Percentiles rank a stretch among this genome's conserved stretches.
phyloP scores from a whole-genome alignment of 2,329 filamentous ascomycete species.

The Tympanopsis confertula region DNA sequence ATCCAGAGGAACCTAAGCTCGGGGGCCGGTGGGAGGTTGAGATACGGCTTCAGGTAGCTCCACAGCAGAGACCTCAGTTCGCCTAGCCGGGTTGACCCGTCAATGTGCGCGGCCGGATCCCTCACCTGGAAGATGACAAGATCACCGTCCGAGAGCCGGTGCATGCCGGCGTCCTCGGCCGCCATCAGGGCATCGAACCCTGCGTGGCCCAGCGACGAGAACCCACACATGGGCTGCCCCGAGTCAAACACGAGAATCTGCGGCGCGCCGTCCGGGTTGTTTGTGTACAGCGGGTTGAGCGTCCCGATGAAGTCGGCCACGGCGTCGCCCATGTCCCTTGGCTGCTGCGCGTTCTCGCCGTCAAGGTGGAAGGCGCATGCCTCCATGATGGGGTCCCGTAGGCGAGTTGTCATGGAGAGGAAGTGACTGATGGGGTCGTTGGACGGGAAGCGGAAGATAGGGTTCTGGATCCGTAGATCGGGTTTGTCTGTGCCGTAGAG shows the following conservation, averaged over 20 bases:
- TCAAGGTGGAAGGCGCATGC: constrained; percentile 56
- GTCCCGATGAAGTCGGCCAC: constrained; percentile 60
- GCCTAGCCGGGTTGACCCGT: constrained; percentile 64
- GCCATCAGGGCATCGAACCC: constrained; percentile 39
- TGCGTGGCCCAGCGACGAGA: constrained; percentile 68
- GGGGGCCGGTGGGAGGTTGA: constrained; percentile 6
- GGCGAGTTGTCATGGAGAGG: constrained; percentile 60
- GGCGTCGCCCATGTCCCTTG: constrained; percentile 44
- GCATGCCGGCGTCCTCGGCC: constrained; percentile 6
- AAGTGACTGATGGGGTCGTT: constrained; percentile 52
- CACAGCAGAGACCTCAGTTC: constrained; percentile 55
- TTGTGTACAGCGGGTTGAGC: constrained; percentile 46
- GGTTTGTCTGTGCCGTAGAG: constrained; percentile 85
- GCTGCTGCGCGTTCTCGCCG: constrained; percentile 23
- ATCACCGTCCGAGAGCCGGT: constrained; percentile 55
- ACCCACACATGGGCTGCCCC: constrained; percentile 61
- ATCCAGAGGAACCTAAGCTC: constrained; percentile 72
- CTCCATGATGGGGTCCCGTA: constrained; percentile 62
- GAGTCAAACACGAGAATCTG: constrained; percentile 68
- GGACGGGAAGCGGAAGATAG: constrained; percentile 32
- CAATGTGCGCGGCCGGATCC: constrained; percentile 47
- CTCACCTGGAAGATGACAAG: constrained; percentile 75
- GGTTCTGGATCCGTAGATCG: constrained; percentile 66
- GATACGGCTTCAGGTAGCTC: not conserved
- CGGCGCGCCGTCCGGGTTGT: constrained; percentile 67